Evolutionary conservation across 352 stramenopile species (phyloP).

Genomic region (Aphanomyces cochlioides): DNA sequence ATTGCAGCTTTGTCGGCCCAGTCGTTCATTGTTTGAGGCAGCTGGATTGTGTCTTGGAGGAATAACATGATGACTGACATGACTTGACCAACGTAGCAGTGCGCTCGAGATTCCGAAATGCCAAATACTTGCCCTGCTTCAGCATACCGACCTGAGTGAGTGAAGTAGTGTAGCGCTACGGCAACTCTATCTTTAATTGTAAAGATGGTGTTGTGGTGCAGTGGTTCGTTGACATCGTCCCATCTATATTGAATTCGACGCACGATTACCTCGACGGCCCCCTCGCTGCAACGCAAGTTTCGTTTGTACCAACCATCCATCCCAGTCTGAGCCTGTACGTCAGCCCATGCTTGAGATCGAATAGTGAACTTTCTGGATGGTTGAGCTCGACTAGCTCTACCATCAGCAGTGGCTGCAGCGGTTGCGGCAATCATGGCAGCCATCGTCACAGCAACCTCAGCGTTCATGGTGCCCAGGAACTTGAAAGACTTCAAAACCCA

Average conservation of each 20-base stretch:
- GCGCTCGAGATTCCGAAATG: not conserved
- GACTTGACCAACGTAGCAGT: constrained; percentile 4
- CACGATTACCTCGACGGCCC: not conserved
- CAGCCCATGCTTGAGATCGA: not conserved
- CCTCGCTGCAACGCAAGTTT: not conserved
- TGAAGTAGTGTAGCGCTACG: not conserved
- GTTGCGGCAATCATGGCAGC: not conserved
- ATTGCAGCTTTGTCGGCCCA: not conserved
- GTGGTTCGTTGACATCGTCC: not conserved
- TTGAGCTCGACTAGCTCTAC: not conserved
- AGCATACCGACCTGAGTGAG: not conserved
- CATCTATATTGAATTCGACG: not conserved
- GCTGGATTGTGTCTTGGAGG: not conserved
- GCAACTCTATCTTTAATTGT: not conserved
- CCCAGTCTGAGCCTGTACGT: not conserved
- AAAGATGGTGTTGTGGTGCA: not conserved
- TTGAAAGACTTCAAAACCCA: no score
- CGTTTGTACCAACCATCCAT: constrained; percentile 1
- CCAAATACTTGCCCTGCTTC: not conserved
- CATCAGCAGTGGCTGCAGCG: not conserved
- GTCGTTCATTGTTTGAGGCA: not conserved
- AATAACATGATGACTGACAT: not conserved
- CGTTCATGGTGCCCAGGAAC: not conserved
- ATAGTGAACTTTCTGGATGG: not conserved
- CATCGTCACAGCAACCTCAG: not conserved